phyloP scores from a whole-genome alignment of 164 flowering plant species.

The Santalum album region DNA sequence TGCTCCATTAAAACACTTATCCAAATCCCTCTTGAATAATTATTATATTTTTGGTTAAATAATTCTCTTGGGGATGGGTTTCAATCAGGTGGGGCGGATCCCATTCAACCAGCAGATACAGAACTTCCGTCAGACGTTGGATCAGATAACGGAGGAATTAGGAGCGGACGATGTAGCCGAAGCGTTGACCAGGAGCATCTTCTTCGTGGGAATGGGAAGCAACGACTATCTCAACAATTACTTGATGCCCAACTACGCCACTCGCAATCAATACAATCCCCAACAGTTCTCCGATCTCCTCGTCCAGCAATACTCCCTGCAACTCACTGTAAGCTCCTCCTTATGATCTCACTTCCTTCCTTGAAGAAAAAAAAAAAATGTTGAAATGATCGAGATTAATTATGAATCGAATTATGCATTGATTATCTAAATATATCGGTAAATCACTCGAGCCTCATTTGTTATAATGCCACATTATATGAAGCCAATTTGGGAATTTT shows the following conservation, averaged over 20 bases:
- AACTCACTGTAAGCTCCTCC: constrained; percentile 39
- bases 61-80: not conserved
- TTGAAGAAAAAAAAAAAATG: too few species aligned
- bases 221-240: constrained; percentile 98
- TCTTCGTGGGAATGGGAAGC: constrained; percentile 97
- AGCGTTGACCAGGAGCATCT: constrained; percentile 41
- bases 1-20: too few species aligned
- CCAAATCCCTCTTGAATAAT: too few species aligned
- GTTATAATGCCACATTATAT: too few species aligned
- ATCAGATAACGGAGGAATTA: constrained; percentile 33
- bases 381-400: too few species aligned
- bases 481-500: too few species aligned
- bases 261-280: constrained; percentile 54
- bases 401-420: too few species aligned
- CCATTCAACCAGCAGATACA: constrained; percentile 76
- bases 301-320: constrained; percentile 45
- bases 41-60: not conserved
- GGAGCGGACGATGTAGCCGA: not conserved
- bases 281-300: constrained; percentile 65
- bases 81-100: constrained; percentile 59
- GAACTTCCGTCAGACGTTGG: constrained; percentile 69
- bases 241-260: constrained; percentile 78
- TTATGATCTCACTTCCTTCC: not conserved
- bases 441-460: too few species aligned
- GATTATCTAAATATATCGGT: not conserved